Evolutionary conservation across 768 basidiomycete species (phyloP).

Genomic region (Arthromyces matolae): DNA sequence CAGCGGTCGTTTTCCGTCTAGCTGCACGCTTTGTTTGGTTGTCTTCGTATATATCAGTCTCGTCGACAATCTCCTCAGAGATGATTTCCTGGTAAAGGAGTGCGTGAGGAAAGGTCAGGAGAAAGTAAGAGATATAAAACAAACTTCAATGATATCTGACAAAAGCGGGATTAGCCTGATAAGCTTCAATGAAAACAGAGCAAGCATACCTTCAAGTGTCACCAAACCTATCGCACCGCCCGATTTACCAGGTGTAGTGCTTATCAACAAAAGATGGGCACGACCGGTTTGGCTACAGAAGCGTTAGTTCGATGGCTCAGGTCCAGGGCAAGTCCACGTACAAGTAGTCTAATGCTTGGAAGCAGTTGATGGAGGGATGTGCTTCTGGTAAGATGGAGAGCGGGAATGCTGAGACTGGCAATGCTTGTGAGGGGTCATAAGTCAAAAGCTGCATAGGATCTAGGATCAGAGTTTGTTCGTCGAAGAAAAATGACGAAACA

Average conservation of each 20-base stretch:
- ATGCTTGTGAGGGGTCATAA: constrained; percentile 81
- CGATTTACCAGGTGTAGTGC: constrained; percentile 72
- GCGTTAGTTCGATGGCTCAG: no score
- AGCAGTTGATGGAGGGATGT: constrained; percentile 82
- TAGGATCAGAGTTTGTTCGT: not conserved
- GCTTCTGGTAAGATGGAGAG: constrained; percentile 90
- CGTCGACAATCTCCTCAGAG: constrained; percentile 93
- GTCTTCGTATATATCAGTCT: constrained; percentile 87
- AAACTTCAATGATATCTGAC: constrained; percentile 73
- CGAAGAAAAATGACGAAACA: not conserved
- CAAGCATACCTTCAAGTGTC: constrained; percentile 78
- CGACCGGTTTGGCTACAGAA: constrained; percentile 80
- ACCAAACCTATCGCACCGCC: constrained; percentile 91
- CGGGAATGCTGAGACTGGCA: constrained; percentile 70
- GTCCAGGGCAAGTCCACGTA: constrained; percentile 32
- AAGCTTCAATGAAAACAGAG: no score
- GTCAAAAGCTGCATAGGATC: constrained; percentile 58
- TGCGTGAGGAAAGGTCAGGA: not conserved
- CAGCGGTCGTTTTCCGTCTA: constrained; percentile 64
- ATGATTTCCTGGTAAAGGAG: constrained; percentile 71
- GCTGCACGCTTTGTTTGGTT: constrained; percentile 79
- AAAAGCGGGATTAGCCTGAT: no score
- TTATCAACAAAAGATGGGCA: constrained; percentile 86
- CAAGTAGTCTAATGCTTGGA: constrained; percentile 95
- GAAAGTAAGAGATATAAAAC: not conserved